phyloP scores from a whole-genome alignment of 2,329 filamentous ascomycete species.

The Lithohypha guttulata region DNA sequence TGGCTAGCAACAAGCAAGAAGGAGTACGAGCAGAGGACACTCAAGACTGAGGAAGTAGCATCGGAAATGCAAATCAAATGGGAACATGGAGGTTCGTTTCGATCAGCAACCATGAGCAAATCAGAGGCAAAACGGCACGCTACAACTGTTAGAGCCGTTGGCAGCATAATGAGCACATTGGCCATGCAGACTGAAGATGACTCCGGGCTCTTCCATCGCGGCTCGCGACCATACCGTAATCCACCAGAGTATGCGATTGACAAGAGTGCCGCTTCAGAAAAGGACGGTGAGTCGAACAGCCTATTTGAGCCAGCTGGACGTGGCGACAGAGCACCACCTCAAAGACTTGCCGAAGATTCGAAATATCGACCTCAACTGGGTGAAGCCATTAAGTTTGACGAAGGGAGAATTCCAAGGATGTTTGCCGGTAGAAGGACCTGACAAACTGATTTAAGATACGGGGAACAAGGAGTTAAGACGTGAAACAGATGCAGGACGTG shows the following conservation, averaged over 20 bases:
- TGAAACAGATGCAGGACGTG: neutral
- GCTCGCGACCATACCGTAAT: constrained; percentile 13
- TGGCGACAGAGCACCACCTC: constrained; percentile 17
- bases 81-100: constrained; percentile 3
- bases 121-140: constrained; percentile 11
- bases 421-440: neutral
- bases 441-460: too few relatives aligned
- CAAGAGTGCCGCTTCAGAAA: constrained; percentile 11
- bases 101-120: constrained; percentile 5
- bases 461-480: too few relatives aligned
- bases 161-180: constrained; percentile 16
- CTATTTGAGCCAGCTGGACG: constrained; percentile 18
- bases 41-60: constrained; percentile 1
- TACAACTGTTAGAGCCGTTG: constrained; percentile 14
- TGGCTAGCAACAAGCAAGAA: neutral
- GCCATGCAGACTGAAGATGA: constrained; percentile 2
- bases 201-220: constrained; percentile 1
- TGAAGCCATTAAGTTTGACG: constrained; percentile 15
- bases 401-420: constrained; percentile 7
- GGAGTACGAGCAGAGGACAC: constrained; percentile 1
- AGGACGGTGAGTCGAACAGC: constrained; percentile 12
- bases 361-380: constrained; percentile 18
- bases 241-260: constrained; percentile 19
- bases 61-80: constrained; percentile 6
- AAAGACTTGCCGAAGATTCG: constrained; percentile 20